Percentiles rank a stretch among this genome's conserved stretches.
phyloP scores from a whole-genome alignment of 768 basidiomycete genomes.

The Tulasnella sp. region DNA sequence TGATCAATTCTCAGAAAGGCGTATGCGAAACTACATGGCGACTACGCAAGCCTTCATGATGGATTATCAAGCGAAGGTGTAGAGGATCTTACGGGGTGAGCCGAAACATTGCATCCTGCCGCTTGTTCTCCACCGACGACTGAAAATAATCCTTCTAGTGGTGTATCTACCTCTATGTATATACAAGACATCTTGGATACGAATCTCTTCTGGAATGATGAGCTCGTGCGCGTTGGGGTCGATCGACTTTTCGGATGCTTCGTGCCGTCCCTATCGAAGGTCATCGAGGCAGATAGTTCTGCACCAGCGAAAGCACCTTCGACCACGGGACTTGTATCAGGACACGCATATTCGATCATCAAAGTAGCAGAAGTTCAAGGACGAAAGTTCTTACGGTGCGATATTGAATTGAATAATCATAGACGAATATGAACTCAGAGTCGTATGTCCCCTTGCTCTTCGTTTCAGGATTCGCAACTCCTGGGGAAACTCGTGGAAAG shows the following conservation, averaged over 20 bases:
- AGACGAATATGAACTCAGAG: no score
- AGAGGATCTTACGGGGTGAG: slow-evolving; percentile 48
- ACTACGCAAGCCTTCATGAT: slow-evolving; percentile 35
- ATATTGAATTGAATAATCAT: not conserved
- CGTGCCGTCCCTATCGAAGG: slow-evolving; percentile 24
- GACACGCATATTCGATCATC: slow-evolving; percentile 40
- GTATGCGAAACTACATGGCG: slow-evolving; percentile 43
- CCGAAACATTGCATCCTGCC: not conserved
- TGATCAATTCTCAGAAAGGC: slow-evolving; percentile 39
- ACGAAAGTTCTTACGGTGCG: slow-evolving; percentile 36
- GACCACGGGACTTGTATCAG: slow-evolving; percentile 7
- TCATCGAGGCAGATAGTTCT: slow-evolving; percentile 30
- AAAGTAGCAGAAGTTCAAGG: slow-evolving; percentile 36
- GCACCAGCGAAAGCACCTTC: slow-evolving; percentile 20
- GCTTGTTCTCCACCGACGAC: not conserved
- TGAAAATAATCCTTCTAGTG: not conserved
- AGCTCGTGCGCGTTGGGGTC: slow-evolving; percentile 36
- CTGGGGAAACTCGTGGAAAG: slow-evolving; percentile 34
- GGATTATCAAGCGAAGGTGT: slow-evolving; percentile 42
- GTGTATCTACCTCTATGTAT: slow-evolving; percentile 11
- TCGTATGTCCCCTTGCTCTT: not conserved
- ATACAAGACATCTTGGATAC: slow-evolving; percentile 39
- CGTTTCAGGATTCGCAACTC: slow-evolving; percentile 36
- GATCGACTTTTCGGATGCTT: slow-evolving; percentile 44
- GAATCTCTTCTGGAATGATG: slow-evolving; percentile 45